These are phyloP conservation scores for Agaricus blazei DNA, from an alignment of 768 basidiomycete species.

Conservation along the genomic window DNA sequence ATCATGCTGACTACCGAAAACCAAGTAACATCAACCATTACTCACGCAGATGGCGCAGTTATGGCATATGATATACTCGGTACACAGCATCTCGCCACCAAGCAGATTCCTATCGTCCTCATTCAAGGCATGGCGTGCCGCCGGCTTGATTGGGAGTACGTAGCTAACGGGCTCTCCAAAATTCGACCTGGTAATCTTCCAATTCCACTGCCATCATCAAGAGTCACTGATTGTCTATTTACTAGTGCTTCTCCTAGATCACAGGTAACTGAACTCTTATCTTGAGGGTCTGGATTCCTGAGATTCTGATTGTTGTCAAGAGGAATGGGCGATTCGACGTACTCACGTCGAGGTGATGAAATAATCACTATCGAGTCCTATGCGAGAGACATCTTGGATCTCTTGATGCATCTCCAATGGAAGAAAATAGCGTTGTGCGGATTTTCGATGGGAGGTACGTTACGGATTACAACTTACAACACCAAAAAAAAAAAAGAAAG, in stretches of 20 bases:
- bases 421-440: slow-evolving; percentile 38
- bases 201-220: too few species aligned
- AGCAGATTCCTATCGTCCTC: slow-evolving; percentile 32
- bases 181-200: slow-evolving; percentile 33
- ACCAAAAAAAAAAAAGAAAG: too few species aligned
- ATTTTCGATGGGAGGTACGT: slow-evolving; percentile 48
- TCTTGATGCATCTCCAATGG: slow-evolving; percentile 34
- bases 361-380: slow-evolving; percentile 38
- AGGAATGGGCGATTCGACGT: slow-evolving; percentile 41
- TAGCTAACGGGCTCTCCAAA: slow-evolving; percentile 26
- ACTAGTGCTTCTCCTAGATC: slow-evolving; percentile 40
- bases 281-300: not conserved
- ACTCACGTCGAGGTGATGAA: slow-evolving; percentile 26
- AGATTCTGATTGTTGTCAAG: slow-evolving; percentile 14
- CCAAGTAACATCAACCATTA: slow-evolving; percentile 12
- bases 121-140: slow-evolving; percentile 36
- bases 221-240: not conserved
- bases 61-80: slow-evolving; percentile 38
- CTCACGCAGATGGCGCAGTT: slow-evolving; percentile 36
- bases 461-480: too few species aligned
- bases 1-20: not conserved
- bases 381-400: slow-evolving; percentile 36
- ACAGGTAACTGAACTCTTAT: slow-evolving; percentile 11
- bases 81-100: slow-evolving; percentile 21
- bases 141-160: slow-evolving; percentile 34